Conservation (phyloP, 768 basidiomycete species). For the Clitopilus passeckerianus region DNA sequence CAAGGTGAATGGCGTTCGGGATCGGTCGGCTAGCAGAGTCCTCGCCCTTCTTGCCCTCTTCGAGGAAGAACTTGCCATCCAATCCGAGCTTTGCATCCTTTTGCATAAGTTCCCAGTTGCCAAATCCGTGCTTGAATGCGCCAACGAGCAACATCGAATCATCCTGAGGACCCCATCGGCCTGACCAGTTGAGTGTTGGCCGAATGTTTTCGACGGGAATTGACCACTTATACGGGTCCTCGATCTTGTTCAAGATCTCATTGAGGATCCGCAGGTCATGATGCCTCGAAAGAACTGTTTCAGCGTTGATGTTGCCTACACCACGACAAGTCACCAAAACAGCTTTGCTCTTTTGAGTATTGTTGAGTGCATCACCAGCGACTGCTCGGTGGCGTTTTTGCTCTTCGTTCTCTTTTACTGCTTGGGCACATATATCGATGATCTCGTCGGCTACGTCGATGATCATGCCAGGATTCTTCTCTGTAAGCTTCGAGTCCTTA, state of each 20-base stretch:
- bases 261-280: constrained; percentile 87
- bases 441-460: constrained; percentile 91
- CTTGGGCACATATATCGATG: constrained; percentile 76
- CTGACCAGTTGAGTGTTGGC: constrained; percentile 94
- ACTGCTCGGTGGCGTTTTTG: constrained; percentile 73
- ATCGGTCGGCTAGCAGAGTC: constrained; percentile 82
- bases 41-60: constrained; percentile 94
- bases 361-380: constrained; percentile 84
- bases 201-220: constrained; percentile 93
- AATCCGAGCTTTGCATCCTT: constrained; percentile 83
- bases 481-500: constrained; percentile 81
- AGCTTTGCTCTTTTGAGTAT: constrained; percentile 95
- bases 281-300: constrained; percentile 88
- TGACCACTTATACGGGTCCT: constrained; percentile 76
- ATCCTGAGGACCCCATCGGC: constrained; percentile 88
- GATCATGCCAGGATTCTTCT: constrained; percentile 93
- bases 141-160: constrained; percentile 95
- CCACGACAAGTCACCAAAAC: constrained; percentile 88
- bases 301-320: constrained; percentile 94
- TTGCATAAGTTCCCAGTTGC: constrained; percentile 93
- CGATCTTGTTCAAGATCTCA: constrained; percentile 67
- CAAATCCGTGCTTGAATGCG: constrained; percentile 90
- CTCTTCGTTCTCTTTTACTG: constrained; percentile 80
- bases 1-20: constrained; percentile 97
- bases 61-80: constrained; percentile 94